phyloP scores from a whole-genome alignment of 139 green algal genomes.

The Chlorokybus atmophyticus region DNA sequence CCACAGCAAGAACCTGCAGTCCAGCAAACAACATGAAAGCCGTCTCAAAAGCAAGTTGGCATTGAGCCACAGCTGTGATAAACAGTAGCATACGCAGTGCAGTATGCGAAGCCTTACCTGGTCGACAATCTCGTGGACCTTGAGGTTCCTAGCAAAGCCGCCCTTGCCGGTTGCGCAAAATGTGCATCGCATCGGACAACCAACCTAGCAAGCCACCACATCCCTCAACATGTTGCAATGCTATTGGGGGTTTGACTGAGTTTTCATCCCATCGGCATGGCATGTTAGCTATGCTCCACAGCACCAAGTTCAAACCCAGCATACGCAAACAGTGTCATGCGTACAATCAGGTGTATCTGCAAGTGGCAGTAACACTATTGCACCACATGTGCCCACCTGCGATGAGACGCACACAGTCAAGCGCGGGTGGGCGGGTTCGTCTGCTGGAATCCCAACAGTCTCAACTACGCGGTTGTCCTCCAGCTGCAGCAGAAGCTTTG shows the following conservation, averaged over 20 bases:
- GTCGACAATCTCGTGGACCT: constrained; percentile 83
- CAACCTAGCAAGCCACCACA: constrained; percentile 45
- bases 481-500: constrained; percentile 69
- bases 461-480: constrained; percentile 77
- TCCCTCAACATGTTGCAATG: no score
- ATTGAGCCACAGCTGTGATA: no score
- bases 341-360: no score
- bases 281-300: no score
- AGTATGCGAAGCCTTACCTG: no score
- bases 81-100: neutral
- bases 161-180: constrained; percentile 97
- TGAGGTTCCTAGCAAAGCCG: constrained; percentile 86
- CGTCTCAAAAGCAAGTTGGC: no score
- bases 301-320: no score
- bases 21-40: no score
- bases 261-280: no score
- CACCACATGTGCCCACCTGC: constrained; percentile 46
- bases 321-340: no score
- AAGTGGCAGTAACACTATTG: neutral
- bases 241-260: no score
- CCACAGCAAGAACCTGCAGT: constrained; percentile 44
- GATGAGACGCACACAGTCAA: constrained; percentile 92
- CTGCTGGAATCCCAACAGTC: constrained; percentile 66
- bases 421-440: constrained; percentile 27
- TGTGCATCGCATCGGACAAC: constrained; percentile 91